Conservation (phyloP, 2,329 filamentous ascomycete species). For the Bipolaris bicolor region DNA sequence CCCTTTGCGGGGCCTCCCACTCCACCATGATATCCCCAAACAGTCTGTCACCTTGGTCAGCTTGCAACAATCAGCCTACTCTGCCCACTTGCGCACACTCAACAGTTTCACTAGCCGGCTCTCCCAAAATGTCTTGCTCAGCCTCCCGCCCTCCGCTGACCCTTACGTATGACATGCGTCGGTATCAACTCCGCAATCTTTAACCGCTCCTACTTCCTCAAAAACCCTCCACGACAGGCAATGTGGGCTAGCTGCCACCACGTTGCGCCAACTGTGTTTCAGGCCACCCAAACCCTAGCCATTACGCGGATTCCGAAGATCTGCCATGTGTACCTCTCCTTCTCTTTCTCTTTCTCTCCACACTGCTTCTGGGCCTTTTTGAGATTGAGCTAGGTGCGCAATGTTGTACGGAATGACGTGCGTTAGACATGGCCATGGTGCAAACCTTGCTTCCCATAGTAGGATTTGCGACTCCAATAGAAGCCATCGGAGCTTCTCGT, state of each 20-base stretch:
- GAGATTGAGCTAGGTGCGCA: conserved; percentile 3
- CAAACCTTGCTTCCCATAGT: conserved; percentile 8
- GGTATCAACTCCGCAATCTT: conserved; percentile 14
- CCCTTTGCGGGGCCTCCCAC: neutral
- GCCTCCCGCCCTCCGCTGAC: neutral
- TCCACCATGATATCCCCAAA: conserved; percentile 5
- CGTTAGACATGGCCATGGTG: conserved; percentile 9
- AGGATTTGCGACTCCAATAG: conserved; percentile 11
- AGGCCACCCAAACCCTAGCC: conserved; percentile 5
- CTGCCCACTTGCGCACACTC: conserved; percentile 5
- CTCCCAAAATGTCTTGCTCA: conserved; percentile 11
- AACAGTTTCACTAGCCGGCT: conserved; percentile 29
- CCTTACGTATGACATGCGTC: conserved; percentile 14
- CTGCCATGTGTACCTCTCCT: neutral
- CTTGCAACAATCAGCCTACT: conserved; percentile 3
- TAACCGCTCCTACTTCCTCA: conserved; percentile 4
- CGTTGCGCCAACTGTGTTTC: conserved; percentile 17
- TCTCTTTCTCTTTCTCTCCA: neutral
- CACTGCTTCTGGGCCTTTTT: neutral
- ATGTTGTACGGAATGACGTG: conserved; percentile 13
- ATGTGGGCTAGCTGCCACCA: conserved; percentile 6
- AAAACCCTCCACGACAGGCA: conserved; percentile 5
- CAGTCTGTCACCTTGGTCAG: conserved; percentile 11
- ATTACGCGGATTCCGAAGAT: conserved; percentile 3
- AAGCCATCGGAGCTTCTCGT: neutral